Evolutionary conservation across 163 green algal genomes (phyloP), one percentile per base, ranked within the genome.

Genomic region (Chloroidium sp.): DNA sequence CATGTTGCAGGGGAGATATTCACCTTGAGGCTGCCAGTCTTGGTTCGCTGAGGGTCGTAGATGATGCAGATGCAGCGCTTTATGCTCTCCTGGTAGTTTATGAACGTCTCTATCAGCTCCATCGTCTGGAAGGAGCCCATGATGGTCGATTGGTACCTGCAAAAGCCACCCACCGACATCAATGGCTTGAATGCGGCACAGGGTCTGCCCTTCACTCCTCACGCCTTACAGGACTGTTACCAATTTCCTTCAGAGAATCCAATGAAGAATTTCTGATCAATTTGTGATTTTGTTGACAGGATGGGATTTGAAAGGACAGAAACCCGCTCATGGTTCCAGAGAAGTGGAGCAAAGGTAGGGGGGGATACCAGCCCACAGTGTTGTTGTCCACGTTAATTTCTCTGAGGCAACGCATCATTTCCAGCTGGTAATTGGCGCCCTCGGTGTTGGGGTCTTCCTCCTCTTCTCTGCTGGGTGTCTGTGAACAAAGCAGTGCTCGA

Each of bases 331-430:
- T 36, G 36, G 12, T n/a, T 74, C 67, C 12, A 75, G 6, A 84
- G 59, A 75, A 80, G 3, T 64, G 64, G 2, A 60, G 36, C 36
- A 36, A 36, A 57, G 8, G 60, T n/a, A 61, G 64, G 8, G 1
- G 60, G 14, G 81, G 89, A 76, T 76, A 97, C 95, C 96, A 99
- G 62, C 97, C 97, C 0, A 99, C 95, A 62, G 93, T 98, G 93
- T 99, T 99, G 90, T 98, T 98, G 86, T 99, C 97, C 0, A 97
- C 94, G 79, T 99, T 99, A 68, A 98, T 92, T 82, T 99, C 96
- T 10, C 97, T 87, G 81, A 99, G 82, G 88, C 95, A 98, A 14
- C 95, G 92, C 94, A 99, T 98, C 94, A 99, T 99, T 69, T 98
- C 95, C 69, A 99, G 89, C 93, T 99, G 96, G 81, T 98, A 99